A percentile compares a stretch with the other conserved stretches of the same genome.
Evolutionary conservation across 768 basidiomycete species (phyloP).

Genomic region (Russula earlei): DNA sequence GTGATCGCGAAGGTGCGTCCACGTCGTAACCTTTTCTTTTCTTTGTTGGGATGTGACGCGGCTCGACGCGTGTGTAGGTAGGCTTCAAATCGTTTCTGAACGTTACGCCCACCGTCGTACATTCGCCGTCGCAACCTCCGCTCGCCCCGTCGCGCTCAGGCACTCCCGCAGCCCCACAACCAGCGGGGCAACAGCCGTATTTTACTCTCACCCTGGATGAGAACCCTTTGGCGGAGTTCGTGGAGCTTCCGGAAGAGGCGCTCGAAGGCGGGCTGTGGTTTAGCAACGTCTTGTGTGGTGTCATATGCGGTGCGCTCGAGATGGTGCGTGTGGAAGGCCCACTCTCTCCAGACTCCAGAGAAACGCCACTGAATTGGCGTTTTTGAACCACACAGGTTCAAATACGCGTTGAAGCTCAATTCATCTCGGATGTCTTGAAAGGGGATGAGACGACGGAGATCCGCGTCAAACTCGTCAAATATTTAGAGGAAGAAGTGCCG

Average conservation of each 20-base stretch:
- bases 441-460: conserved; percentile 95
- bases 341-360: not conserved
- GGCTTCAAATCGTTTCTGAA: conserved; percentile 98
- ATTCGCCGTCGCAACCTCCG: conserved; percentile 37
- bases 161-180: conserved; percentile 26
- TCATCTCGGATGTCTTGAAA: conserved; percentile 81
- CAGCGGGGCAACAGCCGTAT: conserved; percentile 35
- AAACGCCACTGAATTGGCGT: conserved; percentile 1
- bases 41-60: not conserved
- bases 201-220: conserved; percentile 89
- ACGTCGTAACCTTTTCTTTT: not conserved
- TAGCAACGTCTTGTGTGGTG: conserved; percentile 92
- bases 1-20: conserved; percentile 78
- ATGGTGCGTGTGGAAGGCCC: conserved; percentile 57
- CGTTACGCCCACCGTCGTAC: conserved; percentile 74
- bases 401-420: conserved; percentile 86
- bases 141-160: conserved; percentile 36
- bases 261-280: conserved; percentile 93
- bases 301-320: conserved; percentile 85
- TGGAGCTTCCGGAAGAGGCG: conserved; percentile 89
- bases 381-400: conserved; percentile 54
- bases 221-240: conserved; percentile 94
- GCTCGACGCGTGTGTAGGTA: conserved; percentile 51
- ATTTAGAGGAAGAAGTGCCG: conserved; percentile 93
- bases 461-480: conserved; percentile 79